phyloP scores from a whole-genome alignment of 495 filamentous ascomycete species.

The Talaromyces trachyspermus region DNA sequence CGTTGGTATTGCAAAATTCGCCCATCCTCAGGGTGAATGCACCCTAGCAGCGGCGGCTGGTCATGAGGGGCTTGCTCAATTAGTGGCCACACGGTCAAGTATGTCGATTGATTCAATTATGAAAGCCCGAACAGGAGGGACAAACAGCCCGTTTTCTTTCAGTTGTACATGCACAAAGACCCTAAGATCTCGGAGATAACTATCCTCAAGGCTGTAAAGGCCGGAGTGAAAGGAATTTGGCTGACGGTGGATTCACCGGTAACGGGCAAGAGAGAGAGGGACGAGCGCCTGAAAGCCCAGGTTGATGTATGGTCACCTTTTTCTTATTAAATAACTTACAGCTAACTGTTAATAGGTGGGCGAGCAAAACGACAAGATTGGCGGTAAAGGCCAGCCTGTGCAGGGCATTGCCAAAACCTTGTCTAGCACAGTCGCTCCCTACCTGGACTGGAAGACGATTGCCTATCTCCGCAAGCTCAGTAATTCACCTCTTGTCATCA shows the following conservation, averaged over 20 bases:
- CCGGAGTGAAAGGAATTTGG: constrained; percentile 68
- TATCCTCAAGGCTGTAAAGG: constrained; percentile 66
- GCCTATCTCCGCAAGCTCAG: constrained; percentile 74
- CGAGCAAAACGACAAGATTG: constrained; percentile 32
- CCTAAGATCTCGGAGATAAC: constrained; percentile 67
- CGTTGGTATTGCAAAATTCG: constrained; percentile 72
- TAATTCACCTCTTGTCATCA: constrained; percentile 78
- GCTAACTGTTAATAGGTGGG: constrained; percentile 27
- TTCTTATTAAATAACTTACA: constrained; percentile 15
- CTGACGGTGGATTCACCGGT: constrained; percentile 63
- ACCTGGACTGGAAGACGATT: constrained; percentile 72
- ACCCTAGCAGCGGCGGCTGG: constrained; percentile 63
- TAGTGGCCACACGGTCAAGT: constrained; percentile 31
- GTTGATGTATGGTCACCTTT: constrained; percentile 15
- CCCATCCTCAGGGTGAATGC: constrained; percentile 72
- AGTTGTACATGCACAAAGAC: constrained; percentile 85
- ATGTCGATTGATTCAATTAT: constrained; percentile 64
- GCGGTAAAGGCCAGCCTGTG: constrained; percentile 50
- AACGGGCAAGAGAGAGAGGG: constrained; percentile 53
- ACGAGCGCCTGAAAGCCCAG: constrained; percentile 54
- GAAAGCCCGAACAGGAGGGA: constrained; percentile 34
- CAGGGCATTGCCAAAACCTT: constrained; percentile 73
- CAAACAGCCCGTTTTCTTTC: constrained; percentile 71
- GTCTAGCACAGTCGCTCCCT: constrained; percentile 75
- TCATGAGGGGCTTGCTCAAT: constrained; percentile 45